A percentile compares a stretch with the other conserved stretches of the same genome.
Conservation (phyloP, 1,139 yeast species). For the Meyerozyma athensensis region DNA sequence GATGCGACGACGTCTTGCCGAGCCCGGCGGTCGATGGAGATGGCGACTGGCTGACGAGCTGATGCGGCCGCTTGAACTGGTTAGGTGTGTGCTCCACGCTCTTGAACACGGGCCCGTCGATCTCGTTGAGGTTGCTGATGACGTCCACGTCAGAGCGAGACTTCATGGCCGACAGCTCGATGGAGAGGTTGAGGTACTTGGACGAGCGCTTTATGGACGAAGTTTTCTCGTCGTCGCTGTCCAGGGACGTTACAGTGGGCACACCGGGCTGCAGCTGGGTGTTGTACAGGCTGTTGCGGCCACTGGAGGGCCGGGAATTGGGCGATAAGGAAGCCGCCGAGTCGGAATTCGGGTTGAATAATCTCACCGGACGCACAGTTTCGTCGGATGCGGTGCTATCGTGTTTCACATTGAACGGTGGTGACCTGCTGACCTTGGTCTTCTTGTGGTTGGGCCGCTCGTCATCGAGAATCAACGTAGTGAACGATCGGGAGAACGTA, state of each 20-base stretch:
- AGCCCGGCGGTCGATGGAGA: constrained; percentile 28
- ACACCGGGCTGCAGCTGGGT: background rate
- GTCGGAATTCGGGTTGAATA: too few relatives aligned
- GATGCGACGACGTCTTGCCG: constrained; percentile 5
- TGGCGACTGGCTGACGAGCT: constrained; percentile 43
- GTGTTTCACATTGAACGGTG: constrained; percentile 40
- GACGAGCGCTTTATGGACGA: constrained; percentile 42
- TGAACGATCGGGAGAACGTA: constrained; percentile 39
- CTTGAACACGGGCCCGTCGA: constrained; percentile 17
- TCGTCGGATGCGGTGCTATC: constrained; percentile 20
- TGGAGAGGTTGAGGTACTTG: constrained; percentile 44
- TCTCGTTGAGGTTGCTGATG: constrained; percentile 28
- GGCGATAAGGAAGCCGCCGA: too few relatives aligned
- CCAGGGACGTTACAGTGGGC: background rate
- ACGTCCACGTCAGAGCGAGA: constrained; percentile 19
- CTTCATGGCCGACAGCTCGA: constrained; percentile 19
- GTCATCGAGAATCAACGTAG: constrained; percentile 42
- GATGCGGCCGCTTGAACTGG: constrained; percentile 46
- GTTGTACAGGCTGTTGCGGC: background rate
- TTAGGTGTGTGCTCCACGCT: constrained; percentile 23
- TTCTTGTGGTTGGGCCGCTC: constrained; percentile 9
- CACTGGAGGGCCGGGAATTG: too few relatives aligned
- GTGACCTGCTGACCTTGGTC: constrained; percentile 33
- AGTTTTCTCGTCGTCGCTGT: background rate
- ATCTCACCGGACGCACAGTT: constrained; percentile 4